phyloP scores from a whole-genome alignment of 371 early-diverging fungal genomes.

The Mucor saturninus region DNA sequence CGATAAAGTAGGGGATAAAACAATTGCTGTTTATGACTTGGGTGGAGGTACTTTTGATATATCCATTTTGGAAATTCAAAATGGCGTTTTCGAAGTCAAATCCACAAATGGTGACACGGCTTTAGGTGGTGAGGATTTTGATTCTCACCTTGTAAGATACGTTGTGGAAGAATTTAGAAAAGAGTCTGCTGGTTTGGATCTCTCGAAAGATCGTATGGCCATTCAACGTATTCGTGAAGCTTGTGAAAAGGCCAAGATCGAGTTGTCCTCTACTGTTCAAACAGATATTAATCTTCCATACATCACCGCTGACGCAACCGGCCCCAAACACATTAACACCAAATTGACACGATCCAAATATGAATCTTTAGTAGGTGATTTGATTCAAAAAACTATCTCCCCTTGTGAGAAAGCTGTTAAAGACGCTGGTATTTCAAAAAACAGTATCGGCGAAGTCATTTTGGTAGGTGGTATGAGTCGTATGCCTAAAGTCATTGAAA shows the following conservation, averaged over 20 bases:
- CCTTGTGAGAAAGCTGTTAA: slow-evolving; percentile 97
- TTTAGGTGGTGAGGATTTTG: slow-evolving; percentile 99
- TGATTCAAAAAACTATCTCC: slow-evolving; percentile 89
- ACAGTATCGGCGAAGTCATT: slow-evolving; percentile 94
- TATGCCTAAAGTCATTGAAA: slow-evolving; percentile 96
- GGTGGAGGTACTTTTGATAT: slow-evolving; percentile 99
- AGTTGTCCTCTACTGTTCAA: slow-evolving; percentile 90
- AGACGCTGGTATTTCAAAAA: slow-evolving; percentile 89
- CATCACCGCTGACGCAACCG: slow-evolving; percentile 91
- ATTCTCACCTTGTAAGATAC: slow-evolving; percentile 84
- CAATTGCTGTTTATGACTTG: slow-evolving; percentile 98
- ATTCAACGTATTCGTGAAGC: slow-evolving; percentile 96
- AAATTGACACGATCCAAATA: slow-evolving; percentile 92
- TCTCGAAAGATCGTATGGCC: slow-evolving; percentile 87
- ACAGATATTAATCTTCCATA: slow-evolving; percentile 97
- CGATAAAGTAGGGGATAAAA: slow-evolving; percentile 91
- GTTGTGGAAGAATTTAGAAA: slow-evolving; percentile 90
- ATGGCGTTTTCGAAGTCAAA: slow-evolving; percentile 99
- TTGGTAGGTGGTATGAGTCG: slow-evolving; percentile 99
- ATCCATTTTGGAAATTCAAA: slow-evolving; percentile 96
- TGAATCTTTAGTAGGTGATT: slow-evolving; percentile 81
- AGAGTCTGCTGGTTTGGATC: slow-evolving; percentile 66
- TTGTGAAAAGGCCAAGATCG: slow-evolving; percentile 98
- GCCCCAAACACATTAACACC: slow-evolving; percentile 96
- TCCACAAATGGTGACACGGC: slow-evolving; percentile 97